Base-by-base conservation (phyloP, 805 yeast genomes). In the Metschnikowia vanudenii region DNA sequence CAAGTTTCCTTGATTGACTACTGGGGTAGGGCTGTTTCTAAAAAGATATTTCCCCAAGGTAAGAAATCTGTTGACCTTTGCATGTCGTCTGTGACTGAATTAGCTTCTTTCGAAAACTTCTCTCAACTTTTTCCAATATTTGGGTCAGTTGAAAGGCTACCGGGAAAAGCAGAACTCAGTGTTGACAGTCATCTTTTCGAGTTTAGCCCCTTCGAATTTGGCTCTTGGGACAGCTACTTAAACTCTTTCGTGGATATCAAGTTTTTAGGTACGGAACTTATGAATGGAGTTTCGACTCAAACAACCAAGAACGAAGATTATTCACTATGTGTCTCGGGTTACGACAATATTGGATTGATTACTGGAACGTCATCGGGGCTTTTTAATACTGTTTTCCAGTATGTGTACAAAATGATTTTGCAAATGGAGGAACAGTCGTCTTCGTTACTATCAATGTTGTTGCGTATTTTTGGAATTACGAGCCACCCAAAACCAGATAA, bases 201-300 rank as follows among this genome's bases (percentile, higher is more conserved):
- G 59, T 76, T 83, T 52, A 79, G 76, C 12, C 87, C 87, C 0
- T 80, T 62, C 56, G 89, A 83, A 47, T 82, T 82, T 65, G 88
- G 88, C 0, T 79, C 85, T 0, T 83, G 87, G 86, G 85, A 81
- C 51, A 50, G 65, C 12, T 60, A 61, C 34, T 52, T 76, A 29
- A 62, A 69, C 31, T 65, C 78, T 4, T 83, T 83, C 52, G 65
- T 75, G 3, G 70, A 76, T n/a, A 53, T 76, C 34, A 71, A 70
- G 47, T 82, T 74, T 53, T 59, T 83, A 22, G 88, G 88, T 0
- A 67, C 85, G 0, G 45, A 62, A 1, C 57, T 81, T 9, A 47
- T 51, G 20, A 64, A 71, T 38, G 87, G 87, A 0, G 50, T 46
- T 10, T 68, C 82, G 0, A 45, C 51, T 1, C 52, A 51, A 32